Percentiles rank a stretch among this genome's conserved stretches.
Conservation (phyloP, 2,329 filamentous ascomycete genomes). For the Coniochaeta hoffmannii region DNA sequence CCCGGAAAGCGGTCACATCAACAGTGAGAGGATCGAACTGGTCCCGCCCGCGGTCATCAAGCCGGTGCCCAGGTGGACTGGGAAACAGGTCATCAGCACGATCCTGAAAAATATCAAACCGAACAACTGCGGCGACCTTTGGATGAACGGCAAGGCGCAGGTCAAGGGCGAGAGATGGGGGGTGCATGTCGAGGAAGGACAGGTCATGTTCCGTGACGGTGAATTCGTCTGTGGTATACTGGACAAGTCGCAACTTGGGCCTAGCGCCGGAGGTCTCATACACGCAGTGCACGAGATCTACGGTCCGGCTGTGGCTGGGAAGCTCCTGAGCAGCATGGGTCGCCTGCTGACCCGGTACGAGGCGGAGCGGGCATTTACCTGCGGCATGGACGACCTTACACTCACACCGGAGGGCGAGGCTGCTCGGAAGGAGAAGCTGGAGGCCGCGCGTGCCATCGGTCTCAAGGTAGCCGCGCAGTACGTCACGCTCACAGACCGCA, state of each 20-base stretch:
- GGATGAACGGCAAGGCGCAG: slow-evolving; percentile 70
- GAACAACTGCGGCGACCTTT: slow-evolving; percentile 65
- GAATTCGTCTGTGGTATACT: slow-evolving; percentile 86
- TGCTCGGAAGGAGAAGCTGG: slow-evolving; percentile 60
- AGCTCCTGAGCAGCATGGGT: slow-evolving; percentile 81
- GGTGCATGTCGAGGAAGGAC: slow-evolving; percentile 64
- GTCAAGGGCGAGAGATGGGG: slow-evolving; percentile 79
- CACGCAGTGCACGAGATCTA: slow-evolving; percentile 93
- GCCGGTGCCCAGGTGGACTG: slow-evolving; percentile 80
- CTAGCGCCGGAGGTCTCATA: slow-evolving; percentile 76
- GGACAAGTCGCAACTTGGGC: slow-evolving; percentile 92
- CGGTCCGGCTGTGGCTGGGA: slow-evolving; percentile 78
- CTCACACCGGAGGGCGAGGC: slow-evolving; percentile 75
- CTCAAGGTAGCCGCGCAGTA: slow-evolving; percentile 78
- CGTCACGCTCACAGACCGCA: slow-evolving; percentile 67
- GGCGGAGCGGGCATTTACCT: slow-evolving; percentile 92
- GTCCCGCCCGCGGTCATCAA: slow-evolving; percentile 76
- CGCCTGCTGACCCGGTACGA: slow-evolving; percentile 82
- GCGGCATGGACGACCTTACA: slow-evolving; percentile 91
- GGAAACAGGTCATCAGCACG: slow-evolving; percentile 91
- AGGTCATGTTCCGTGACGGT: slow-evolving; percentile 77
- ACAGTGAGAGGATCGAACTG: slow-evolving; percentile 72
- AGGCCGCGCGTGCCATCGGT: slow-evolving; percentile 61
- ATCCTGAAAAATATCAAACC: slow-evolving; percentile 90
- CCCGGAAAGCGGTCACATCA: slow-evolving; percentile 84